Base-by-base conservation (phyloP, 1,139 yeast species). In the Nakaseomyces sp. region DNA sequence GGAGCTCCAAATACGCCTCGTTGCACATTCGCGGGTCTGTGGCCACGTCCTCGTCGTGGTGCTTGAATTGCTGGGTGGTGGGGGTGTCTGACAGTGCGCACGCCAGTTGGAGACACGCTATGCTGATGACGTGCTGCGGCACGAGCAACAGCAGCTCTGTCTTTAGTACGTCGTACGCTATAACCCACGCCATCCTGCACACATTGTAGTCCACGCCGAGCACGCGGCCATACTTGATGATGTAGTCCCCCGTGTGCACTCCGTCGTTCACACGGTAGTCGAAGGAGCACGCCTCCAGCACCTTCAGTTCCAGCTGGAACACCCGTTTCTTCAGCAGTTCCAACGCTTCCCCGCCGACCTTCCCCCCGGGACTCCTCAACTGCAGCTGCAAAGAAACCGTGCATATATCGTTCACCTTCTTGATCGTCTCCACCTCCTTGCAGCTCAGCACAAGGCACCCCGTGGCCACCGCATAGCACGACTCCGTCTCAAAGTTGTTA, bases 381-480 rank as follows among this genome's bases (percentile, higher is more conserved):
- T 64, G 53, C 16, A 63, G 47, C 37, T 64, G 63, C 33, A 70
- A 54, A 1, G 67, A 58, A 16, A 53, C 50, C 1, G 53, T 39
- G 38, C 64, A 61, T 18, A 62, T 58, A 43, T 85, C 91, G 47
- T 78, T 70, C 15, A 83, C 65, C 55, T 85, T 83, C 63, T 89
- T 89, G 33, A 89, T 81, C 36, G 95, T 88, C 59, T 89, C 97
- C 58, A 87, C 95, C 53, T 81, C 79, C 61, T 91, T 89, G 37
- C 83, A 72, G 3, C 96, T 86, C 29, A 88, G 72, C 48, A 87
- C 76, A n/a, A 91, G 58, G 47, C 93, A 76, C 5, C 95, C 76
- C 4, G 83, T 65, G 0, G 86, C 88, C 18, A 83, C 75, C 37
- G 81, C 81, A 54, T 67, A 59, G 43, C 68, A 64, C 17, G 60